These are phyloP conservation scores for Trametes hirsuta DNA, from an alignment of 1,284 basidiomycete genomes.

Conservation along the genomic window DNA sequence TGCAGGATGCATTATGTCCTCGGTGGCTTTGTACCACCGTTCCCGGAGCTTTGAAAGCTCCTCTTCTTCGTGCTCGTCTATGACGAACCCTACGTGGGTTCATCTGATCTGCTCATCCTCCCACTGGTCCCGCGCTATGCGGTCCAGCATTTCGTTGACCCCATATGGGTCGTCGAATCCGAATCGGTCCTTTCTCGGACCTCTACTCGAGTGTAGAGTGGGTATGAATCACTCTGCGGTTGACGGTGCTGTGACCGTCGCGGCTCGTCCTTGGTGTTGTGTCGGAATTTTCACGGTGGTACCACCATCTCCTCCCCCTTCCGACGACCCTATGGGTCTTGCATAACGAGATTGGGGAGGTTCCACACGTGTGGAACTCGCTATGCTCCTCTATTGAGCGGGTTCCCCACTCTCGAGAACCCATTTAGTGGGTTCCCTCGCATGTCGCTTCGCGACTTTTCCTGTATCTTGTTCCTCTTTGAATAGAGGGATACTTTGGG, in stretches of 20 bases:
- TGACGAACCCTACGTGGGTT: not conserved
- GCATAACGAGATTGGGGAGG: conserved; percentile 11
- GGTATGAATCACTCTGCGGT: not conserved
- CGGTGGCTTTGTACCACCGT: conserved; percentile 4
- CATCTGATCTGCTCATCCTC: conserved; percentile 6
- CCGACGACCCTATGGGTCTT: not conserved
- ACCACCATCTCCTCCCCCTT: conserved; percentile 4
- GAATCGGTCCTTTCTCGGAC: not conserved
- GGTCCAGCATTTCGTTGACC: conserved; percentile 1
- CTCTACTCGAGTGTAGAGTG: not conserved
- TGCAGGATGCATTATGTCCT: conserved; percentile 7
- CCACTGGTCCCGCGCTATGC: not conserved
- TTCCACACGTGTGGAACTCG: not conserved
- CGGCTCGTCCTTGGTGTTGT: conserved; percentile 2
- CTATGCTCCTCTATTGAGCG: not conserved
- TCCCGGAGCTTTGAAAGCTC: not conserved
- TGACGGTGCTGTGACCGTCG: not conserved
- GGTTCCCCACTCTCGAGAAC: not conserved
- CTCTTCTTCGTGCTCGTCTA: not conserved
- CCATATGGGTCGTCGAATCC: conserved; percentile 4
- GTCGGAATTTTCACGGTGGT: not conserved
- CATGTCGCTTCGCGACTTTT: not conserved
- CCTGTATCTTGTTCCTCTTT: not conserved
- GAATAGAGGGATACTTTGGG: not conserved
- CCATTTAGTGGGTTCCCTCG: not conserved